Evolutionary conservation across 2,329 filamentous ascomycete genomes (phyloP), one percentile per base, ranked within the genome.

Genomic region (Ophiosphaerella herpotricha): DNA sequence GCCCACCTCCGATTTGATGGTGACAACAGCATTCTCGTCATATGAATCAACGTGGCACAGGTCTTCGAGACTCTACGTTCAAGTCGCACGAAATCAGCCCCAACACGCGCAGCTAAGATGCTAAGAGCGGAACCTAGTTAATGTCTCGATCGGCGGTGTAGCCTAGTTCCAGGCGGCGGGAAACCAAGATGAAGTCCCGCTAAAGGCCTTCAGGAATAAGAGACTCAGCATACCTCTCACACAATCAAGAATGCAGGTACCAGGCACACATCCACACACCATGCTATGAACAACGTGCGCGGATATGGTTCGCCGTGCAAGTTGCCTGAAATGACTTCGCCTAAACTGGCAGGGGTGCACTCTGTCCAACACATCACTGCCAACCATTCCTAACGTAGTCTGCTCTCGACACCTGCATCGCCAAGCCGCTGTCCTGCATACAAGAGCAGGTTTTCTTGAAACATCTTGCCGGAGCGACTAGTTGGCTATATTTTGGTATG

Each of bases 301-400:
- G 43, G 36, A 31, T 46, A 24, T 39, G 44, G 44, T 46, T 46
- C 37, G 44, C 31, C 18, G 44, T 46, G 44, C 34, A 40, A 31
- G 26, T 24, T 39, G 14, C 26, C 31, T 31, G 40, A 42, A 33
- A 21, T 34, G 29, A 34, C 29, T 11, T 46, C 44, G 44, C 36
- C 36, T 40, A 36, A 35, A 29, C 9, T 40, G 36, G 35, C 44
- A 16, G 21, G 43, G 44, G 44, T 13, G 43, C 24, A 40, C 26
- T 29, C 26, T 11, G 18, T 46, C 44, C 18, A 46, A 40, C 44
- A 40, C 44, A 46, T 46, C 44, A 46, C 44, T 26, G 21, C 44
- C 36, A 29, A 14, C 31, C 36, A 23, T 36, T 18, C 36, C 16
- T 23, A 42, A 40, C 38, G 38, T 40, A 40, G 38, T 40, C 38